Percentiles rank a stretch among this genome's conserved stretches.
phyloP scores from a whole-genome alignment of 495 filamentous ascomycete species.

The Amorphotheca resinae region DNA sequence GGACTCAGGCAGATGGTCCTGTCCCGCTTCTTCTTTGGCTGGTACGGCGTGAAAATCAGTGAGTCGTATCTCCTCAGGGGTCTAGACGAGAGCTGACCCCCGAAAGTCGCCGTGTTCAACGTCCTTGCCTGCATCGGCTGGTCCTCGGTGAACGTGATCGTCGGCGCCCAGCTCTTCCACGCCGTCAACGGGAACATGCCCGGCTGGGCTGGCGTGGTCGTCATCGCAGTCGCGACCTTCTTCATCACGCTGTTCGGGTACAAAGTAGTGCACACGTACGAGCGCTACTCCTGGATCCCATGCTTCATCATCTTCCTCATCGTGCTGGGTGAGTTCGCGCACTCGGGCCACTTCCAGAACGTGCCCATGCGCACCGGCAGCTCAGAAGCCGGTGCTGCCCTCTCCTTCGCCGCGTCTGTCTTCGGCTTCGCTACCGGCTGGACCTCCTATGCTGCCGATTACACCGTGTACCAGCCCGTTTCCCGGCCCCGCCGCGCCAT shows the following conservation, averaged over 20 bases:
- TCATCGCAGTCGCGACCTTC: constrained; percentile 61
- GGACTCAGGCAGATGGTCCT: constrained; percentile 79
- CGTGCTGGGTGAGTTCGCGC: constrained; percentile 58
- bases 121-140: constrained; percentile 66
- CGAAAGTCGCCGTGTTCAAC: constrained; percentile 58
- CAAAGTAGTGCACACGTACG: constrained; percentile 69
- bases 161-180: constrained; percentile 71
- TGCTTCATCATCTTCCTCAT: constrained; percentile 68
- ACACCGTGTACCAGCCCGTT: constrained; percentile 70
- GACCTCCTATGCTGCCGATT: constrained; percentile 71
- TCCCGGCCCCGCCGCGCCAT: constrained; percentile 43
- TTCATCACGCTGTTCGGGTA: constrained; percentile 66
- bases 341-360: constrained; percentile 59
- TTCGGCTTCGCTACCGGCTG: constrained; percentile 74
- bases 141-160: constrained; percentile 59
- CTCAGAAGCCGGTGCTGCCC: constrained; percentile 48
- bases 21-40: constrained; percentile 74
- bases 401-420: constrained; percentile 62
- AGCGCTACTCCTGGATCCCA: constrained; percentile 70
- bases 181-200: constrained; percentile 61
- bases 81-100: not conserved
- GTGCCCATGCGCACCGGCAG: constrained; percentile 51
- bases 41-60: constrained; percentile 58
- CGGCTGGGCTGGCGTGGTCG: constrained; percentile 63
- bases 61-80: constrained; percentile 22